A percentile compares a stretch with the other conserved stretches of the same genome.
Conservation (phyloP, 345 rosid genomes). For the Lepidium sativum region DNA sequence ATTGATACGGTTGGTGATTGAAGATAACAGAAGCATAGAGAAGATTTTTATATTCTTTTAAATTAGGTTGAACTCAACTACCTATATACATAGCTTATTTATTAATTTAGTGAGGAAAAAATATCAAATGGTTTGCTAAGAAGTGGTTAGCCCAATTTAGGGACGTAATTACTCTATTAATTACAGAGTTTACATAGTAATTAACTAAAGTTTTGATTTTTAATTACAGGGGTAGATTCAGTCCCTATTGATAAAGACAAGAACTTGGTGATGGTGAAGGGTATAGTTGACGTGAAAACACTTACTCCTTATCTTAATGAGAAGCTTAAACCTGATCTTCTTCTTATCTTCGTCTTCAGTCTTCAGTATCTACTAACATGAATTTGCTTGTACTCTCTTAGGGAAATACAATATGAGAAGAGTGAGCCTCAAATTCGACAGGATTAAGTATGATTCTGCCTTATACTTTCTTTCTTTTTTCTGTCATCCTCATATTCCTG, state of each 20-base stretch:
- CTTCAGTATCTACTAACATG: too few species aligned
- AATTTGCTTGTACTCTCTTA: too few species aligned
- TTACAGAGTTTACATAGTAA: not conserved
- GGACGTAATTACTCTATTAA: not conserved
- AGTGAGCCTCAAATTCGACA: too few species aligned
- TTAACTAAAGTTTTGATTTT: not conserved
- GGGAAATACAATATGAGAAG: too few species aligned
- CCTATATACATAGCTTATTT: not conserved
- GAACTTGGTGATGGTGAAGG: conserved; percentile 68
- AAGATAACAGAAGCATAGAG: too few species aligned
- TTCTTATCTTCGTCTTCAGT: too few species aligned
- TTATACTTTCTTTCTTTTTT: too few species aligned
- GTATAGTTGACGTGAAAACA: conserved; percentile 54
- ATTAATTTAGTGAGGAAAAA: conserved; percentile 5
- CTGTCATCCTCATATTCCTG: too few species aligned
- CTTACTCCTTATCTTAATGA: conserved; percentile 42
- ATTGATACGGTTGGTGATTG: too few species aligned
- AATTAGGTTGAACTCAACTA: conserved; percentile 12
- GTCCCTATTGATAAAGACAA: conserved; percentile 45
- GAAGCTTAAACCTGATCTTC: conserved; percentile 53
- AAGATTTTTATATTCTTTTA: too few species aligned
- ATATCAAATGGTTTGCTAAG: conserved; percentile 5
- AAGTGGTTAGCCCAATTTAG: conserved; percentile 19
- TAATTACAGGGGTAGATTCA: too few species aligned
- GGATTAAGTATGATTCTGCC: too few species aligned